Evolutionary conservation across 148 eudicot genomes (phyloP), one percentile per base, ranked within the genome.

Genomic region (Persicaria tinctoria): DNA sequence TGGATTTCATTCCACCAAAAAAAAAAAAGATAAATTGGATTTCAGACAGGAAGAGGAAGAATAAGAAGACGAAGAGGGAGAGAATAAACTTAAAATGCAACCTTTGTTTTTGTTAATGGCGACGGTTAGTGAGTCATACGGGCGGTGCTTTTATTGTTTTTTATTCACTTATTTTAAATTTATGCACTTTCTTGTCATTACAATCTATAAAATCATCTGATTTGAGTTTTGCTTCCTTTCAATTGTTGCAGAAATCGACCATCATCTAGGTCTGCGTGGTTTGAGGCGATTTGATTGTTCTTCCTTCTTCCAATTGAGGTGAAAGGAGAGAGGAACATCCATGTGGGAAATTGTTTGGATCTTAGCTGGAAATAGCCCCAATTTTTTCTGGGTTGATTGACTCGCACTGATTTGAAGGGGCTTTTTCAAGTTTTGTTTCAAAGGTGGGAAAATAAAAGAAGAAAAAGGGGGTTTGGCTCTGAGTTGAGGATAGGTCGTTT

Each of bases 401-500:
- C 70, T 20, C 74, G 51, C 73, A 71, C 73, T 71, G 73, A 71
- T 48, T 71, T 71, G 27, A 46, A 70, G 51, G 73, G 73, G 10
- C 57, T 53, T 16, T 9, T 10, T 53, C 12, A 9, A 9, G 10
- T 53, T 16, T 53, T 53, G 57, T 16, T 16, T 53, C 12, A 53
- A 53, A 53, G 10, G 16, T 16, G 50, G 10, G 23, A 17, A 44
- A 46, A 69, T 44, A 11, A 44, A 45, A 17, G 72, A 69, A 69
- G 5, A 13, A 3, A 69, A 69, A 5, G 3, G 0, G 6, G 49
- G 46, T 78, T 78, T 77, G 84, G 82, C 72, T 83, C 78, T n/a
- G n/a, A n/a, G n/a, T n/a, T n/a, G 75, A 80, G 84, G 83, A 78
- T 70, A 76, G 60, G 86, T 83, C 86, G 71, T 79, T 83, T 78